phyloP scores from a whole-genome alignment of 2,329 filamentous ascomycete species.

The Pyricularia sp. region DNA sequence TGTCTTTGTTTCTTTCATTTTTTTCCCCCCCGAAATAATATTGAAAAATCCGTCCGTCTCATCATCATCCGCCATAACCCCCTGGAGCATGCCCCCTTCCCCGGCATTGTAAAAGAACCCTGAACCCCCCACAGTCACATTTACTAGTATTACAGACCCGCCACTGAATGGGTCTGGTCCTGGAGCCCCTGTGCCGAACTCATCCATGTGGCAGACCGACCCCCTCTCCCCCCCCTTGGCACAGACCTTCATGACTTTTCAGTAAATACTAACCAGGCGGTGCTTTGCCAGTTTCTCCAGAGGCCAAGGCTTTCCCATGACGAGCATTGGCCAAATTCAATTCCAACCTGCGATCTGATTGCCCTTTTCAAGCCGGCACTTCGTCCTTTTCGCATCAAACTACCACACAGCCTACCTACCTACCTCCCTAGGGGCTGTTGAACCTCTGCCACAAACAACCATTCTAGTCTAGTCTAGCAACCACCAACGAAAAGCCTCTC shows the following conservation, averaged over 20 bases:
- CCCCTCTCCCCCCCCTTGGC: not conserved
- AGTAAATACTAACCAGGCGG: not conserved
- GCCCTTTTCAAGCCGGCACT: constrained; percentile 14
- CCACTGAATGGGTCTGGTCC: not conserved
- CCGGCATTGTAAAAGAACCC: not conserved
- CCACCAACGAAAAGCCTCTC: not conserved
- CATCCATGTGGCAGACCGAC: not conserved
- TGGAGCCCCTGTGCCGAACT: not conserved
- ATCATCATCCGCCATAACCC: not conserved
- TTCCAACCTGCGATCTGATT: constrained; percentile 15
- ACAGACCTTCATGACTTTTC: not conserved
- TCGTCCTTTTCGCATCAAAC: not conserved
- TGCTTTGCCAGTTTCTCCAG: not conserved
- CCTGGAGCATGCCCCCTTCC: not conserved
- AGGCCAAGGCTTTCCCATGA: not conserved
- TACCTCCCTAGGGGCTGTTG: not conserved
- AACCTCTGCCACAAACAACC: not conserved
- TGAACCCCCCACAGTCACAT: not conserved
- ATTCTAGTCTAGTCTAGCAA: too few relatives aligned
- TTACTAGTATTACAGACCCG: not conserved
- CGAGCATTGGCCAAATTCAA: not conserved
- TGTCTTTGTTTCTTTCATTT: not conserved
- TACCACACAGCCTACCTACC: not conserved
- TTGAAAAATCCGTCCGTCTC: not conserved
- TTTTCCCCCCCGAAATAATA: not conserved